Evolutionary conservation across 768 basidiomycete genomes (phyloP).

Genomic region (Tylopilus felleus): DNA sequence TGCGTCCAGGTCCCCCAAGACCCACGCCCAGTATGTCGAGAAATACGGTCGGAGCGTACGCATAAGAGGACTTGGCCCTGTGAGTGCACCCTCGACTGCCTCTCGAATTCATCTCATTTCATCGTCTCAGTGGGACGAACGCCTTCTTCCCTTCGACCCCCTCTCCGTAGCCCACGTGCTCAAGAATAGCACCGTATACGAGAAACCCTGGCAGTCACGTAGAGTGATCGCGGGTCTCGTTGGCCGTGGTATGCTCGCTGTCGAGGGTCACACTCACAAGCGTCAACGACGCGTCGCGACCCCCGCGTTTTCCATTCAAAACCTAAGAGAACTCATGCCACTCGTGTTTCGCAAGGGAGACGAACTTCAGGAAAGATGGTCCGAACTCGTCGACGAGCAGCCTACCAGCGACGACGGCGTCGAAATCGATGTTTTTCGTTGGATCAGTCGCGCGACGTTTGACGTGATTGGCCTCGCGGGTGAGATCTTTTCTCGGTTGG

Average conservation of each 20-base stretch:
- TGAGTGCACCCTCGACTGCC: slow-evolving; percentile 36
- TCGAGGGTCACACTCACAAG: slow-evolving; percentile 74
- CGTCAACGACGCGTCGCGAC: slow-evolving; percentile 76
- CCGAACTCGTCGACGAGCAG: slow-evolving; percentile 39
- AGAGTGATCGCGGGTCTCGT: slow-evolving; percentile 71
- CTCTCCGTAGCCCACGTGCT: slow-evolving; percentile 70
- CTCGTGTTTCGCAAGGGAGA: slow-evolving; percentile 67
- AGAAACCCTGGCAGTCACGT: slow-evolving; percentile 83
- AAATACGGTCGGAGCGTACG: slow-evolving; percentile 69
- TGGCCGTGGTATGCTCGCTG: slow-evolving; percentile 78
- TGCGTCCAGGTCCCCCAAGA: slow-evolving; percentile 48
- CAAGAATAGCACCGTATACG: slow-evolving; percentile 67
- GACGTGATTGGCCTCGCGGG: slow-evolving; percentile 91
- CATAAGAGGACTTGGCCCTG: slow-evolving; percentile 64
- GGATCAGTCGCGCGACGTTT: slow-evolving; percentile 81
- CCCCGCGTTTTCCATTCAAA: slow-evolving; percentile 79
- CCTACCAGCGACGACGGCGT: slow-evolving; percentile 14
- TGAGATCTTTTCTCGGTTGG: slow-evolving; percentile 28
- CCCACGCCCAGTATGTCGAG: slow-evolving; percentile 51
- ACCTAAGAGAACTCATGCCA: slow-evolving; percentile 67
- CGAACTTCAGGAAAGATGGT: slow-evolving; percentile 61
- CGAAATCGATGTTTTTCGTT: slow-evolving; percentile 72
- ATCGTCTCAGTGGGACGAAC: slow-evolving; percentile 61
- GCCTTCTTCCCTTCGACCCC: slow-evolving; percentile 81
- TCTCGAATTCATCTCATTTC: slow-evolving; percentile 10